Evolutionary conservation across 352 stramenopile genomes (phyloP), one percentile per base, ranked within the genome.

Genomic region (Phytophthora quininea): DNA sequence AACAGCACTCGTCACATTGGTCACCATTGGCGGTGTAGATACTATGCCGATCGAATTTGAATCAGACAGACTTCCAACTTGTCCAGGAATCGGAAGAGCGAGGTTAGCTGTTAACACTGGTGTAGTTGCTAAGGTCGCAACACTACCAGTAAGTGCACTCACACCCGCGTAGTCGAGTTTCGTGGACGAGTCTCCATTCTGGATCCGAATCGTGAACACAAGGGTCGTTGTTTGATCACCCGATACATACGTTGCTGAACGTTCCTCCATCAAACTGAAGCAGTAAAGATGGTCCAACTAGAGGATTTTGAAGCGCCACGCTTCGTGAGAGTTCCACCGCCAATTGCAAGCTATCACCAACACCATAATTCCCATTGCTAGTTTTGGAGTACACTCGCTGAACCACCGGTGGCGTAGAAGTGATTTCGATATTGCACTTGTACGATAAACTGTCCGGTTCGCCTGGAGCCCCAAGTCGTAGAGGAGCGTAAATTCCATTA

Each of bases 81-180:
- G 43, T 11, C 75, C 80, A 9, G 71, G 70, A 3, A 46, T 35
- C 15, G 86, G 74, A 1, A 93, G 64, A n/a, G 33, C 30, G 0
- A 71, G 27, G 12, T 72, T 79, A 3, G 60, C 80, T 29, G 52
- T 19, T 0, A 78, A 66, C 15, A 58, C 74, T 4, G 77, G 70
- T 0, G 80, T 86, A 6, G 82, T 90, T 1, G 84, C 76, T 6
- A 76, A 32, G 1, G 82, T 82, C 9, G 82, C 73, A 12, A 93
- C 56, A 3, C 49, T 65, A 0, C 80, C 82, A 0, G 72, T 65
- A 6, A 91, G 59, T 2, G 86, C 67, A 29, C 64, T 75, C 3
- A 65, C 49, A 30, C 38, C 66, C 0, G 67, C 51, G 43, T 86
- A 91, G 10, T 90, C 82, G 0, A 95, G 55, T 24, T 31, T 19